Percentiles rank a stretch among this genome's conserved stretches.
Conservation (phyloP, 2,329 filamentous ascomycete species). For the Ophiognomonia clavigignenti-juglandacearum region DNA sequence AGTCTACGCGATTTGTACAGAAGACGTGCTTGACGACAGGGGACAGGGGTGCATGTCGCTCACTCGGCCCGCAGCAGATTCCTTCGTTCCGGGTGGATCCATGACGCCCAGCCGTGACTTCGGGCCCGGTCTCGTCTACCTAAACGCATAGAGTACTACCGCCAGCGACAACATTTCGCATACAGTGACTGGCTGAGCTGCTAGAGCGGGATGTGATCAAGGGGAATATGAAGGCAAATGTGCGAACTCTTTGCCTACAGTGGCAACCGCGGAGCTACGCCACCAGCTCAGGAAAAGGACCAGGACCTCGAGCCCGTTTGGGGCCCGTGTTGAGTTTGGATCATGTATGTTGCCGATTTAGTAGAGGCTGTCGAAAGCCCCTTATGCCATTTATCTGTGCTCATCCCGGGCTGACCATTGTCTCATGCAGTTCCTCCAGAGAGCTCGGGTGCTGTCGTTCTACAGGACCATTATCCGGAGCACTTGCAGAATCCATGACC, state of each 20-base stretch:
- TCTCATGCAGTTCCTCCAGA: constrained; percentile 57
- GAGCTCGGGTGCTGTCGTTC: constrained; percentile 48
- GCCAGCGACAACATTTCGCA: not conserved
- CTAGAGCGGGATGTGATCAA: not conserved
- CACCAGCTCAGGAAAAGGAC: constrained; percentile 19
- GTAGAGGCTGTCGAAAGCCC: too few relatives aligned
- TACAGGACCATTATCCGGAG: constrained; percentile 55
- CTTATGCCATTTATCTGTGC: not conserved
- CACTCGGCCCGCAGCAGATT: not conserved
- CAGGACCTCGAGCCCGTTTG: constrained; percentile 23
- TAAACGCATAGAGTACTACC: not conserved
- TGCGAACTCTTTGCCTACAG: constrained; percentile 19
- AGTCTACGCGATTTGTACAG: not conserved
- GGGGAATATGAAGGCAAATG: constrained; percentile 17
- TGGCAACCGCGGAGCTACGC: constrained; percentile 32
- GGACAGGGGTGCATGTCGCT: not conserved
- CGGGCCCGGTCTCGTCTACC: not conserved
- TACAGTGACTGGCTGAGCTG: not conserved
- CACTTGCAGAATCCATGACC: constrained; percentile 47
- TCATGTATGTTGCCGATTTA: constrained; percentile 41
- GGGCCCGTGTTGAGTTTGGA: constrained; percentile 49
- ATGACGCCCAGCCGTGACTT: not conserved
- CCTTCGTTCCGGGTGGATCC: too few relatives aligned
- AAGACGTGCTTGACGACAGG: not conserved
- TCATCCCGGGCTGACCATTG: constrained; percentile 1